Percentiles rank a stretch among this genome's conserved stretches.
Evolutionary conservation across 2,329 filamentous ascomycete species (phyloP).

Genomic region (Zarea fungicola): DNA sequence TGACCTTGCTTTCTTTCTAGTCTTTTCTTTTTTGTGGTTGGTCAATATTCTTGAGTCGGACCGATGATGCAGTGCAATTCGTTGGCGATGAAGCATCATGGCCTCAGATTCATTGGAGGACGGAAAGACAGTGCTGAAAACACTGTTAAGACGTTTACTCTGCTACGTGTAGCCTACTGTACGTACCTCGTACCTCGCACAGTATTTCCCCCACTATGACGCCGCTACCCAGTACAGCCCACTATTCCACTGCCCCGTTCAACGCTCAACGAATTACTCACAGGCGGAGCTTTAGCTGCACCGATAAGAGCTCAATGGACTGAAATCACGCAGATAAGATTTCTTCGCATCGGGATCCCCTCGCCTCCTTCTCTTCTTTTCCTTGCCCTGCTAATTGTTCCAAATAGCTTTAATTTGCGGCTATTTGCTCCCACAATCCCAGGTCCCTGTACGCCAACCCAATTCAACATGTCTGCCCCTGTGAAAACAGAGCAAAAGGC

Average conservation of each 20-base stretch:
- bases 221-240: too few relatives aligned
- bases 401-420: neutral
- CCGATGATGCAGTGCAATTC: neutral
- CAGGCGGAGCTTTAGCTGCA: slow-evolving; percentile 5
- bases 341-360: slow-evolving; percentile 8
- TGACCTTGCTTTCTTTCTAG: slow-evolving; percentile 7
- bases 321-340: slow-evolving; percentile 27
- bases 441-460: neutral
- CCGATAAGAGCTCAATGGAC: slow-evolving; percentile 4
- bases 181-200: neutral
- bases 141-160: too few relatives aligned
- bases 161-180: neutral
- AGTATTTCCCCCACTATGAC: neutral
- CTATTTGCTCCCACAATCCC: slow-evolving; percentile 1
- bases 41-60: neutral
- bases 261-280: neutral
- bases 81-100: too few relatives aligned
- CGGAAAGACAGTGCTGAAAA: too few relatives aligned
- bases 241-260: neutral
- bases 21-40: slow-evolving; percentile 1
- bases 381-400: neutral
- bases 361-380: slow-evolving; percentile 14
- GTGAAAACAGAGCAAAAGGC: slow-evolving; percentile 54
- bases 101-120: too few relatives aligned
- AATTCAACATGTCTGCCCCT: slow-evolving; percentile 32